Conservation (phyloP, 768 basidiomycete species). For the Leccinum broughii region DNA sequence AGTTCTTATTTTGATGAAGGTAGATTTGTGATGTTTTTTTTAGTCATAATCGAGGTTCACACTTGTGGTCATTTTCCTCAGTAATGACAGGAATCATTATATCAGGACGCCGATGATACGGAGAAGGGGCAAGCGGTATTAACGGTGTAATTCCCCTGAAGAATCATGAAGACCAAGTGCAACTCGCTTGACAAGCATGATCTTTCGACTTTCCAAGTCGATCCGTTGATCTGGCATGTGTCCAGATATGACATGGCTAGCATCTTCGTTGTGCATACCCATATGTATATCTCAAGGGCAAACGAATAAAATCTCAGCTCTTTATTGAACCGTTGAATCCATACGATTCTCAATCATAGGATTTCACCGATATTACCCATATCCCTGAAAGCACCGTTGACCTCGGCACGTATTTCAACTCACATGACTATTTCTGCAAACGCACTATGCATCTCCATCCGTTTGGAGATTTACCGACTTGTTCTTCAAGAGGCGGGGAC, state of each 20-base stretch:
- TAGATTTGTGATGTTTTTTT: slow-evolving; percentile 1
- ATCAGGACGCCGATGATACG: background rate
- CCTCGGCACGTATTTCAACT: background rate
- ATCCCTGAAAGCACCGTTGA: background rate
- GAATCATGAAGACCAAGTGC: too few species aligned
- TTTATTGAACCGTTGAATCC: background rate
- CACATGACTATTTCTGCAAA: background rate
- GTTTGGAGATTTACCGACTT: background rate
- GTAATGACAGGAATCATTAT: background rate
- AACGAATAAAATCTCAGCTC: background rate
- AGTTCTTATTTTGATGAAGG: slow-evolving; percentile 73
- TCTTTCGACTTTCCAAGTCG: background rate
- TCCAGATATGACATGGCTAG: too few species aligned
- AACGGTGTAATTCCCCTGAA: background rate
- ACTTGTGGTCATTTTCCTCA: background rate
- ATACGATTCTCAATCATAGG: background rate
- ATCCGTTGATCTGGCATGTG: background rate
- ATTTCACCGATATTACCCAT: background rate
- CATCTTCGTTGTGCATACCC: background rate
- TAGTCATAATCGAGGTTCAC: background rate
- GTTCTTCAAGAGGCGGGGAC: background rate
- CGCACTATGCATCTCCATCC: background rate
- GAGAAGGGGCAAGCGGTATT: background rate
- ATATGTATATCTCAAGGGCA: background rate
- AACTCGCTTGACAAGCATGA: background rate